Base-by-base conservation (phyloP, 176 grass and related monocot species). In the Paspalum notatum region DNA sequence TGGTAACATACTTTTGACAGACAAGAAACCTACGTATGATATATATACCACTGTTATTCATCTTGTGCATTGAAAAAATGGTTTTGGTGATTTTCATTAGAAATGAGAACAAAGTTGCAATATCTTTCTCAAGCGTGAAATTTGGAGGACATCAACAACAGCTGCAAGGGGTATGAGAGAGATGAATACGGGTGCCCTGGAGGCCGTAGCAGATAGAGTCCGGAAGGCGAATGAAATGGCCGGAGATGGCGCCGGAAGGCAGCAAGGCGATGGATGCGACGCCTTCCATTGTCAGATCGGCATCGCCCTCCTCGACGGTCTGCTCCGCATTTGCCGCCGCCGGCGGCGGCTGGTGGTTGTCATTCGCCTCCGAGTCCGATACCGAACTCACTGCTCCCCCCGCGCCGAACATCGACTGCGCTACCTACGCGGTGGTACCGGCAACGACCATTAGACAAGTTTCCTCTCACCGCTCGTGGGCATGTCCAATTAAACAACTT, bases 191-290 rank as follows among this genome's bases (percentile, higher is more conserved):
- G 21, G 86, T 94, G 82, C 95, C 95, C 0, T 98, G 95, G 42
- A 98, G 90, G n/a, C 95, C 95, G 56, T 93, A 98, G 84, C 92
- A 98, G 75, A 86, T 66, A 64, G 92, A 91, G n/a, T 87, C 81
- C 7, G 88, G 90, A 24, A 95, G 81, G n/a, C 88, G 81, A 53
- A 98, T 94, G 89, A 98, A 95, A 79, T 98, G 95, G 2, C 95
- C 92, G 64, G 95, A 98, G 80, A 98, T 92, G 48, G 86, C 79
- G 24, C 95, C 95, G 61, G 87, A 85, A 9, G 86, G 90, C 45
- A 98, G 86, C 83, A 98, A 53, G n/a, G 86, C 95, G 70, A 98
- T 95, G 81, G 95, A 98, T 12, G 95, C 90, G 40, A 98, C 83
- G n/a, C 95, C 95, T 76, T 95, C 90, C 92, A 98, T 94, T 24